Evolutionary conservation across 2,329 filamentous ascomycete species (phyloP).

Genomic region (Mollisiaceae sp.): DNA sequence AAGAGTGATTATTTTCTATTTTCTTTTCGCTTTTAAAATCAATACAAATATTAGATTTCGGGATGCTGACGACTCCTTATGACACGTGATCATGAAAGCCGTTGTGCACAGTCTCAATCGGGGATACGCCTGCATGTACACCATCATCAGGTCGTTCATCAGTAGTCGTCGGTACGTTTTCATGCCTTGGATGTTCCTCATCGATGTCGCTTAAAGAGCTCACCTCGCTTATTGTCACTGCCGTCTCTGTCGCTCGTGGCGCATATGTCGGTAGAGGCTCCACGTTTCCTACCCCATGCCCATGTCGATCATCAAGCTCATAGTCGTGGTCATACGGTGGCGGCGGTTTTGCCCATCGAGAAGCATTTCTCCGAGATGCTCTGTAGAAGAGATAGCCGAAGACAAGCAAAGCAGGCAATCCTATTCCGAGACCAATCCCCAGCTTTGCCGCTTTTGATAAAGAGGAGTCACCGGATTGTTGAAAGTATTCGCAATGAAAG

Average conservation of each 20-base stretch:
- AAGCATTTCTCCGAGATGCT: too few relatives aligned
- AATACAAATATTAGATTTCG: background rate
- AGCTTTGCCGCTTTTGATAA: background rate
- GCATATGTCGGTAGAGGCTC: background rate
- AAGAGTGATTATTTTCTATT: too few relatives aligned
- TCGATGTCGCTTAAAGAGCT: background rate
- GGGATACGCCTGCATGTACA: background rate
- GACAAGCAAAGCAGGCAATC: background rate
- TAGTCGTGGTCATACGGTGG: background rate
- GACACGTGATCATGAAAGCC: background rate
- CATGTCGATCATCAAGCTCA: slow-evolving; percentile 1
- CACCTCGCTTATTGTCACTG: background rate
- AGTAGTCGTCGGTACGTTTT: background rate
- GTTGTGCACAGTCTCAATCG: background rate
- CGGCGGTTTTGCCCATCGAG: background rate
- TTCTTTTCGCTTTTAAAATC: too few relatives aligned
- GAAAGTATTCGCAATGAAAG: background rate
- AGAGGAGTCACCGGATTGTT: background rate
- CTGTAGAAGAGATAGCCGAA: background rate
- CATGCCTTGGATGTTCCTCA: background rate
- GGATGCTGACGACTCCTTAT: background rate
- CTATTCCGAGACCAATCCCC: background rate
- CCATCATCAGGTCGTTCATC: background rate
- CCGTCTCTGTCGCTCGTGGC: background rate
- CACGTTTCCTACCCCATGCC: background rate